Conservation (phyloP, 2,329 filamentous ascomycete species). For the Albophoma yamanashiensis region DNA sequence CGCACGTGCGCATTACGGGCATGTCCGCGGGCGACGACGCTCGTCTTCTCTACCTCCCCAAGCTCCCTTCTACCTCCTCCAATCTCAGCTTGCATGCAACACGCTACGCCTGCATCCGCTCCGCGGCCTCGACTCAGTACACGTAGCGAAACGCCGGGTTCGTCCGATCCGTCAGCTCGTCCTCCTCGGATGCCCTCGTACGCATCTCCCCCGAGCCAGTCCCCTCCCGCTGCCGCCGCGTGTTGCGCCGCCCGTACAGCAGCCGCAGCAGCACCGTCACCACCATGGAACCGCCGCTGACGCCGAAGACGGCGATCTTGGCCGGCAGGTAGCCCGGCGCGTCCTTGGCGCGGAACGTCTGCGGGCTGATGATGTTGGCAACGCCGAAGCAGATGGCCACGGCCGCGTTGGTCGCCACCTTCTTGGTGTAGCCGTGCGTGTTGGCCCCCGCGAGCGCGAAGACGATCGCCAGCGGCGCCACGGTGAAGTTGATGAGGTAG, state of each 20-base stretch:
- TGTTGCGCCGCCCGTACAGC: constrained; percentile 21
- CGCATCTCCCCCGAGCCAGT: constrained; percentile 19
- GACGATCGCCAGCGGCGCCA: constrained; percentile 41
- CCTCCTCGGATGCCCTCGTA: constrained; percentile 4
- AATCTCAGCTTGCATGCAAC: background rate
- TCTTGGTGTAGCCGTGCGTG: constrained; percentile 34
- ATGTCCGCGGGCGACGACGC: background rate
- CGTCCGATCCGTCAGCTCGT: constrained; percentile 23
- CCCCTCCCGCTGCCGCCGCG: constrained; percentile 21
- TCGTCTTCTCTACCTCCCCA: background rate
- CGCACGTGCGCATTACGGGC: background rate
- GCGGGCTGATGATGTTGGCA: constrained; percentile 28
- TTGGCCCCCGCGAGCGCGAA: constrained; percentile 39
- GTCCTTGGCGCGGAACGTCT: constrained; percentile 25
- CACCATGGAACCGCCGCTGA: constrained; percentile 21
- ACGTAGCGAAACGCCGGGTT: constrained; percentile 13
- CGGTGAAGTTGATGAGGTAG: constrained; percentile 29
- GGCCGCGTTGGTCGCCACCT: constrained; percentile 29
- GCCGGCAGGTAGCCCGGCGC: constrained; percentile 38
- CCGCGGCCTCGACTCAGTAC: constrained; percentile 5
- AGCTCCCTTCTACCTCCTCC: too few relatives aligned
- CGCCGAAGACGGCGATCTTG: constrained; percentile 36
- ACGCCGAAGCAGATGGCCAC: constrained; percentile 32
- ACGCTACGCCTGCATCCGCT: background rate
- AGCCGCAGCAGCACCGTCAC: constrained; percentile 20